These are phyloP conservation scores for Withania somnifera DNA, from an alignment of 305 asterid species.

Conservation along the genomic window DNA sequence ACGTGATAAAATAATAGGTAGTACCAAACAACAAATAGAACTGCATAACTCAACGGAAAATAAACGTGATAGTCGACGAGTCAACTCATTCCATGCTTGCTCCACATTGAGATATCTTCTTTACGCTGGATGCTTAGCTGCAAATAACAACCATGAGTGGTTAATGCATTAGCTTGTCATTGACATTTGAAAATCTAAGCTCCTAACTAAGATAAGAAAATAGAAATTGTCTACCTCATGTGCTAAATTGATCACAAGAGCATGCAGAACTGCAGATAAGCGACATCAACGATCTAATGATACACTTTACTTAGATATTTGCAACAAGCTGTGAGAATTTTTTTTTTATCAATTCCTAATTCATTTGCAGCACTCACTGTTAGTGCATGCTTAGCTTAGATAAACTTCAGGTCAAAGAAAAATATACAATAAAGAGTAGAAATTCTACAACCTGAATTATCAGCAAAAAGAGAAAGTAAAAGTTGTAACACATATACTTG, in stretches of 20 bases:
- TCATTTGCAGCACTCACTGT: background rate
- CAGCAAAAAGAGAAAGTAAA: background rate
- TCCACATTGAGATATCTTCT: slow-evolving; percentile 50
- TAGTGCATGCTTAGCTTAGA: background rate
- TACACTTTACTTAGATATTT: background rate
- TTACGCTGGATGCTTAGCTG: slow-evolving; percentile 63
- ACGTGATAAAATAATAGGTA: too few species aligned
- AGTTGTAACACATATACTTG: background rate
- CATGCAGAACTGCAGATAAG: background rate
- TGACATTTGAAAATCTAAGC: background rate
- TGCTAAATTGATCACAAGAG: background rate
- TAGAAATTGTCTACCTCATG: background rate
- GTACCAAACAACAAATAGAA: background rate
- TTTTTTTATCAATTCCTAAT: background rate
- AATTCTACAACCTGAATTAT: background rate
- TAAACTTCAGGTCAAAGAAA: background rate
- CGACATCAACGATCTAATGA: background rate
- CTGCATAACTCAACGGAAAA: slow-evolving; percentile 67
- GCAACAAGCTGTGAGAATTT: background rate
- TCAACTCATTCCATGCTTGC: slow-evolving; percentile 75
- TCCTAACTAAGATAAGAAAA: background rate
- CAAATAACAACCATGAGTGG: slow-evolving; percentile 7
- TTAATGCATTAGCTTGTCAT: slow-evolving; percentile 5
- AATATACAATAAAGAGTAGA: background rate
- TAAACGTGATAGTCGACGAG: slow-evolving; percentile 44